Evolutionary conservation across 75 land plant species (phyloP).

Genomic region (Selaginella tamariscina): DNA sequence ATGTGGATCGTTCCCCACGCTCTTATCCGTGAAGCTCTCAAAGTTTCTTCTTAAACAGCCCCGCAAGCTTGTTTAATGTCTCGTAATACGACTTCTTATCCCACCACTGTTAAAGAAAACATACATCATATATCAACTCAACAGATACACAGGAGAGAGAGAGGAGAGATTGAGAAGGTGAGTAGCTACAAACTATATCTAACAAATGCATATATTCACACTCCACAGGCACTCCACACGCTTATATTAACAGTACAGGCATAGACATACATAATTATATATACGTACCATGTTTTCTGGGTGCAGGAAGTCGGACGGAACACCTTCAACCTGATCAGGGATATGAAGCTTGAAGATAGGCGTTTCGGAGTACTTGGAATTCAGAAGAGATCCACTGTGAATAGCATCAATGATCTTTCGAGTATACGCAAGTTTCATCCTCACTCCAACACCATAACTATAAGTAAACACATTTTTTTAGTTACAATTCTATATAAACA

Average conservation of each 20-base stretch:
- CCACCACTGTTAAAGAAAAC: constrained; percentile 46
- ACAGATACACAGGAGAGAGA: constrained; percentile 2
- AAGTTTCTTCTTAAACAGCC: constrained; percentile 72
- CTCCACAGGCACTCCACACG: background rate
- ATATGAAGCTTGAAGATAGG: constrained; percentile 76
- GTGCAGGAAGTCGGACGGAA: constrained; percentile 70
- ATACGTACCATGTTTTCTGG: constrained; percentile 60
- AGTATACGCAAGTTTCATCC: constrained; percentile 73
- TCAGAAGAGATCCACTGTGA: constrained; percentile 61
- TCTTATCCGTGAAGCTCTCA: constrained; percentile 43
- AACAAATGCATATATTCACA: background rate
- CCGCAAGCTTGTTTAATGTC: constrained; percentile 49
- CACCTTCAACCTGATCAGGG: constrained; percentile 61
- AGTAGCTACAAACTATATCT: background rate
- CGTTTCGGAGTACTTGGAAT: constrained; percentile 57
- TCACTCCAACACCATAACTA: constrained; percentile 74
- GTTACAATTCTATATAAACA: background rate
- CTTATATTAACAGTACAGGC: background rate
- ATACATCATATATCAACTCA: background rate
- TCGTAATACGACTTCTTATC: constrained; percentile 52
- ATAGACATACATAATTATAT: background rate
- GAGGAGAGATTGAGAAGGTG: background rate
- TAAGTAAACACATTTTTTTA: background rate
- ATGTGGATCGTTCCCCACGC: constrained; percentile 50
- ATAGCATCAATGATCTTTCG: constrained; percentile 89